phyloP scores from a whole-genome alignment of 2,329 filamentous ascomycete genomes.

The Stemphylium lycopersici region DNA sequence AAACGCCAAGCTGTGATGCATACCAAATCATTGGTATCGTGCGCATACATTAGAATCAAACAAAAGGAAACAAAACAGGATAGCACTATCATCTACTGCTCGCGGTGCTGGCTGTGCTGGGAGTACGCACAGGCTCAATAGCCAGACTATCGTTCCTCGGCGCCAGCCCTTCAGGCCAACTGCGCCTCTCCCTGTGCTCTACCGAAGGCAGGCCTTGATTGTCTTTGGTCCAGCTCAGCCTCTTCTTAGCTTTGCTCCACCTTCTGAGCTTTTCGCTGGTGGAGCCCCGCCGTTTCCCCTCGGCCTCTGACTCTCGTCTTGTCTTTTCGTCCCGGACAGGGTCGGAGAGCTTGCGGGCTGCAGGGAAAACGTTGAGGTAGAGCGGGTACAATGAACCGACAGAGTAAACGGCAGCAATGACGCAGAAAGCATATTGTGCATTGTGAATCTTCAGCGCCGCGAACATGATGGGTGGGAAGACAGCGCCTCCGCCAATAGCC shows the following conservation, averaged over 20 bases:
- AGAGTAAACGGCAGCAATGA: slow-evolving; percentile 60
- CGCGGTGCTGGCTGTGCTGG: slow-evolving; percentile 8
- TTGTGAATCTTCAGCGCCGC: slow-evolving; percentile 50
- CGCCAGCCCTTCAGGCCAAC: slow-evolving; percentile 39
- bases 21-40: no score
- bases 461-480: slow-evolving; percentile 62
- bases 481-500: slow-evolving; percentile 61
- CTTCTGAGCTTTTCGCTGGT: slow-evolving; percentile 23
- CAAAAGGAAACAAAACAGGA: background rate
- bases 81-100: background rate
- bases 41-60: background rate
- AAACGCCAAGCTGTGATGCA: background rate
- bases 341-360: slow-evolving; percentile 59
- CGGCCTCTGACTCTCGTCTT: slow-evolving; percentile 30
- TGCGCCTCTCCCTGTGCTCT: slow-evolving; percentile 41
- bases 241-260: slow-evolving; percentile 33
- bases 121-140: slow-evolving; percentile 19
- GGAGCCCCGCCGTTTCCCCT: slow-evolving; percentile 29
- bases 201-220: slow-evolving; percentile 31
- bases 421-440: slow-evolving; percentile 58
- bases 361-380: slow-evolving; percentile 58
- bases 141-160: slow-evolving; percentile 19
- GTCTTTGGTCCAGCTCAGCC: slow-evolving; percentile 27
- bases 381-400: slow-evolving; percentile 60
- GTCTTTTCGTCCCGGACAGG: slow-evolving; percentile 49